Conservation (phyloP, 2,329 filamentous ascomycete species). For the Aspergillus ruber region DNA sequence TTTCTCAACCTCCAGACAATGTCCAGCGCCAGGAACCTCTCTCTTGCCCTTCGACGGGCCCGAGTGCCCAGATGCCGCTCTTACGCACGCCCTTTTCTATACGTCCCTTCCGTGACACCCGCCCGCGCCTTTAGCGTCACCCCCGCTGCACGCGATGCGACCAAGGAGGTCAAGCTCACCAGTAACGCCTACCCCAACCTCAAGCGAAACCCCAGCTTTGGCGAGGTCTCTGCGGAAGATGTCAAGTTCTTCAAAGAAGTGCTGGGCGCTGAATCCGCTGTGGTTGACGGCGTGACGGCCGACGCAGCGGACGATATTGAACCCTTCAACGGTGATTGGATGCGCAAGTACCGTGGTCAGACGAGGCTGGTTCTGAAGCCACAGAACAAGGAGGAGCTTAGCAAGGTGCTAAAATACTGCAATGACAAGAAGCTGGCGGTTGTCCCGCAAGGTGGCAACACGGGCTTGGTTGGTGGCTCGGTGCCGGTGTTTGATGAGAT, state of each 20-base stretch:
- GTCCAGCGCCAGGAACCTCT: constrained; percentile 26
- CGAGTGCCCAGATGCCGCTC: constrained; percentile 24
- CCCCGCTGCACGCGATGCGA: constrained; percentile 18
- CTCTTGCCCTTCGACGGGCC: constrained; percentile 26
- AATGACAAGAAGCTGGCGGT: constrained; percentile 88
- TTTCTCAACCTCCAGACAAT: constrained; percentile 14
- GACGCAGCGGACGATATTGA: constrained; percentile 75
- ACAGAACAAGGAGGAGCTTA: constrained; percentile 76
- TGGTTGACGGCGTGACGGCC: constrained; percentile 74
- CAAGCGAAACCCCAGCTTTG: constrained; percentile 70
- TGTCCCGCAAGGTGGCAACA: constrained; percentile 95
- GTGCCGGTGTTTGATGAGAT: constrained; percentile 99
- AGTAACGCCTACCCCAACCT: constrained; percentile 74
- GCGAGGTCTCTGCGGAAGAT: constrained; percentile 65
- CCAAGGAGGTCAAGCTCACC: constrained; percentile 61
- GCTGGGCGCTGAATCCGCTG: constrained; percentile 70
- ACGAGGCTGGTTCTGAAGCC: constrained; percentile 82
- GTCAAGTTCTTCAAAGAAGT: constrained; percentile 74
- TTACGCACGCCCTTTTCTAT: constrained; percentile 16
- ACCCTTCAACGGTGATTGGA: constrained; percentile 95
- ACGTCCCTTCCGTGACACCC: constrained; percentile 11
- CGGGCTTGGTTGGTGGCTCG: constrained; percentile 88
- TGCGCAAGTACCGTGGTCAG: constrained; percentile 95
- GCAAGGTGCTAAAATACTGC: constrained; percentile 87
- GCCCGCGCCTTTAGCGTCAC: constrained; percentile 26